These are phyloP conservation scores for Excoecaria agallocha DNA, from an alignment of 345 rosid genomes.

Conservation along the genomic window DNA sequence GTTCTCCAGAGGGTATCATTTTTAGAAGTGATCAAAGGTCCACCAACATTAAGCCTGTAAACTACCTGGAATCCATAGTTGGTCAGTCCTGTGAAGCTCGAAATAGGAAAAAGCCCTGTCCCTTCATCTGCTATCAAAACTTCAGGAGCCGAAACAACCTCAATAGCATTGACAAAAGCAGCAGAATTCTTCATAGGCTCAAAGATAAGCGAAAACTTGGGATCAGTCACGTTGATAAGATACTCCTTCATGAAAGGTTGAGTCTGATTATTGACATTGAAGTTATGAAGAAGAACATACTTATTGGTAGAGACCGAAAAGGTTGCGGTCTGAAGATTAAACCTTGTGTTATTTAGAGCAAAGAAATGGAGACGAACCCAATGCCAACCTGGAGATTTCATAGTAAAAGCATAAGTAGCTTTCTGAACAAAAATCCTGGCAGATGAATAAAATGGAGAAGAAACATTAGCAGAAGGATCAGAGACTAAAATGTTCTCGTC, in stretches of 20 bases:
- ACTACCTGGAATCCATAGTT: conserved; percentile 48
- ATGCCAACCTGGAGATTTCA: conserved; percentile 62
- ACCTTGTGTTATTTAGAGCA: conserved; percentile 38
- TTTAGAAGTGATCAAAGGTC: conserved; percentile 51
- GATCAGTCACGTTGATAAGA: conserved; percentile 50
- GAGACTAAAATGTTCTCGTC: conserved; percentile 48
- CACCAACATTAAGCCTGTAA: conserved; percentile 72
- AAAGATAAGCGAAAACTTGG: conserved; percentile 49
- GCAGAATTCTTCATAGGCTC: conserved; percentile 49
- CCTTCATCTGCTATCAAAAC: conserved; percentile 50
- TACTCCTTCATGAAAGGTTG: conserved; percentile 53
- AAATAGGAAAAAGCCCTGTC: conserved; percentile 52
- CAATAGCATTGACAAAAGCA: conserved; percentile 72
- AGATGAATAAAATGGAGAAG: conserved; percentile 50
- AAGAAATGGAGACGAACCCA: conserved; percentile 72
- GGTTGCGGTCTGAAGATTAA: conserved; percentile 51
- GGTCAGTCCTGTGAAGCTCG: conserved; percentile 39
- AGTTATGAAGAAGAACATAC: conserved; percentile 59
- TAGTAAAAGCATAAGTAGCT: conserved; percentile 49
- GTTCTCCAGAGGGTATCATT: conserved; percentile 60
- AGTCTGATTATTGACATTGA: conserved; percentile 37
- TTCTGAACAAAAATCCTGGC: conserved; percentile 59
- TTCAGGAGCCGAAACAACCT: conserved; percentile 73
- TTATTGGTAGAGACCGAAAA: conserved; percentile 56
- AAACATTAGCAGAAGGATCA: conserved; percentile 42